Evolutionary conservation across 306 rosid genomes (phyloP), one percentile per base, ranked within the genome.

Genomic region (Spatholobus suberectus): DNA sequence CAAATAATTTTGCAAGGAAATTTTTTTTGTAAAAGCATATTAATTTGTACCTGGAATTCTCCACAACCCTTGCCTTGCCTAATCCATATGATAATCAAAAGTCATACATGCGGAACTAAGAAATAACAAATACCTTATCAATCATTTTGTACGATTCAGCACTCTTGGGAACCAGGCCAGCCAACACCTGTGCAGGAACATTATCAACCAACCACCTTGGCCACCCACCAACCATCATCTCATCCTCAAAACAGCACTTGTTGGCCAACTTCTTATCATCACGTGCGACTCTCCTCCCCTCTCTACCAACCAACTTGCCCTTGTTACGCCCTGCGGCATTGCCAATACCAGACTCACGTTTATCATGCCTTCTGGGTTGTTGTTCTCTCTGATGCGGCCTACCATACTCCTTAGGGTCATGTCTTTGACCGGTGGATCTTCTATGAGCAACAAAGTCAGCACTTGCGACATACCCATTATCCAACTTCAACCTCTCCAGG

Each of bases 71-170:
- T 68, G 35, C 17, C 37, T 70, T 27, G 26, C 35, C 13, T 51
- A 77, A 84, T 58, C 63, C 59, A 18, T 62, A 73, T 65, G 1
- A 47, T 54, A 66, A 63, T 29, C 3, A 63, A 37, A 77, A 24
- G 1, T 24, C 0, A 23, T 15, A 74, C 4, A 73, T n/a, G n/a
- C n/a, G n/a, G 40, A 73, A 32, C 34, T 15, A 1, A 61, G 21
- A 80, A 71, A 73, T n/a, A n/a, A n/a, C 0, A 55, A 40, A n/a
- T 32, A 89, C 99, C 96, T 95, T 96, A 63, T 65, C 94, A 66
- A 95, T 86, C 90, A 89, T 93, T 76, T 77, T 89, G 84, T 84
- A 93, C 11, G 97, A 90, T 32, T 93, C 99, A 35, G 94, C 97
- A 81, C 93, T 92, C 85, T 46, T 94, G 18, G 96, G 96, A 70